These are phyloP conservation scores for Amanita jacksonii DNA, from an alignment of 768 basidiomycete genomes.

Conservation along the genomic window DNA sequence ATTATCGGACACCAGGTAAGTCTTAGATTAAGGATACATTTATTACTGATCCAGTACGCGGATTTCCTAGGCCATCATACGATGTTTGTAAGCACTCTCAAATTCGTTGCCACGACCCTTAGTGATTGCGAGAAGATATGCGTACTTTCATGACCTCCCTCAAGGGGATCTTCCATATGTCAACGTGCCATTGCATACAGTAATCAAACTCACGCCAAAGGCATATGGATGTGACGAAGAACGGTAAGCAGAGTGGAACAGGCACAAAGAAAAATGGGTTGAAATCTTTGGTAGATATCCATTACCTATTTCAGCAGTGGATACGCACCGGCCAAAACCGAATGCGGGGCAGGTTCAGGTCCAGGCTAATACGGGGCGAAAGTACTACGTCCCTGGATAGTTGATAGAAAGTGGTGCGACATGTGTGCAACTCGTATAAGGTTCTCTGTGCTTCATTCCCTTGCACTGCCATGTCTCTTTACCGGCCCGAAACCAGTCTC, in stretches of 20 bases:
- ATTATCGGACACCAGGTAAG: constrained; percentile 90
- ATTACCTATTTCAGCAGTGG: constrained; percentile 86
- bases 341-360: constrained; percentile 27
- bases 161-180: constrained; percentile 96
- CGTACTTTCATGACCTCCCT: constrained; percentile 89
- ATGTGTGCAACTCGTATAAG: constrained; percentile 14
- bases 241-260: constrained; percentile 38
- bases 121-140: constrained; percentile 56
- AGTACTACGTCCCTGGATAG: constrained; percentile 30
- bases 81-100: constrained; percentile 49
- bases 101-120: constrained; percentile 9
- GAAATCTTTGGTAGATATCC: constrained; percentile 53
- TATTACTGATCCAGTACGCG: not conserved
- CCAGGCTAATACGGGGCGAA: constrained; percentile 26
- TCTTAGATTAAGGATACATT: not conserved
- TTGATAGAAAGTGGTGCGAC: constrained; percentile 3
- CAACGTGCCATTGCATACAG: constrained; percentile 93
- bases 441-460: too few relatives aligned
- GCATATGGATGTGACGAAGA: constrained; percentile 99
- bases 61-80: constrained; percentile 53
- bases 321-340: constrained; percentile 77
- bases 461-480: too few relatives aligned
- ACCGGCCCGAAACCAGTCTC: too few relatives aligned
- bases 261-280: not conserved
- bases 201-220: constrained; percentile 96